A percentile compares a stretch with the other conserved stretches of the same genome.
phyloP scores from a whole-genome alignment of 768 basidiomycete species.

The Kwoniella bestiolae region DNA sequence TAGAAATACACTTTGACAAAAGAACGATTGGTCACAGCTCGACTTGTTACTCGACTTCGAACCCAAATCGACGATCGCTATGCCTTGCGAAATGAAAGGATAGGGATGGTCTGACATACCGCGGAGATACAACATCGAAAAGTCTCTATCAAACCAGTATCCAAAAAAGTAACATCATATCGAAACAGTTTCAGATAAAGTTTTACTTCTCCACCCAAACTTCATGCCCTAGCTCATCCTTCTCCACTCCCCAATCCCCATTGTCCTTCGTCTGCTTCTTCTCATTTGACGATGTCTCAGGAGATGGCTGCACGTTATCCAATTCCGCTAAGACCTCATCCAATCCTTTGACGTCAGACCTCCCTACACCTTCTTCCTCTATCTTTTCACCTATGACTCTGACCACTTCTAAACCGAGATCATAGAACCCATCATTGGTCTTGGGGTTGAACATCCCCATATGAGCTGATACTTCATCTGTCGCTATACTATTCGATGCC shows the following conservation, averaged over 20 bases:
- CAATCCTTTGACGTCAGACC: neutral
- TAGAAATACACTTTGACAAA: too few relatives aligned
- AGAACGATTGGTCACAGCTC: too few relatives aligned
- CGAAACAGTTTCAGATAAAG: neutral
- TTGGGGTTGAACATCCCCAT: constrained; percentile 81
- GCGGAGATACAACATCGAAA: neutral
- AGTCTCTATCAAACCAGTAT: too few relatives aligned
- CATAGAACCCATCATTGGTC: constrained; percentile 89
- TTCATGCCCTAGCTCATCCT: constrained; percentile 32
- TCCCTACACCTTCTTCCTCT: constrained; percentile 44
- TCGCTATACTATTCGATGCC: constrained; percentile 68
- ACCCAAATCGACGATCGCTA: too few relatives aligned
- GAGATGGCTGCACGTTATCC: neutral
- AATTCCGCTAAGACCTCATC: constrained; percentile 14
- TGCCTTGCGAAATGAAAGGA: too few relatives aligned
- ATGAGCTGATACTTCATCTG: constrained; percentile 82
- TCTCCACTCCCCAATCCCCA: constrained; percentile 28
- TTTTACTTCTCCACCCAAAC: constrained; percentile 32
- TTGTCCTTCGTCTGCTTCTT: constrained; percentile 8
- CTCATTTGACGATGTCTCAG: too few relatives aligned
- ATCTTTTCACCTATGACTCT: constrained; percentile 56
- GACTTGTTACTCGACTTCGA: too few relatives aligned
- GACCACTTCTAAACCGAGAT: constrained; percentile 72
- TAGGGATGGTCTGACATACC: too few relatives aligned
- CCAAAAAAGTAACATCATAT: too few relatives aligned